Evolutionary conservation across 495 filamentous ascomycete genomes (phyloP), one percentile per base, ranked within the genome.

Genomic region (Baudoinia panamericana): DNA sequence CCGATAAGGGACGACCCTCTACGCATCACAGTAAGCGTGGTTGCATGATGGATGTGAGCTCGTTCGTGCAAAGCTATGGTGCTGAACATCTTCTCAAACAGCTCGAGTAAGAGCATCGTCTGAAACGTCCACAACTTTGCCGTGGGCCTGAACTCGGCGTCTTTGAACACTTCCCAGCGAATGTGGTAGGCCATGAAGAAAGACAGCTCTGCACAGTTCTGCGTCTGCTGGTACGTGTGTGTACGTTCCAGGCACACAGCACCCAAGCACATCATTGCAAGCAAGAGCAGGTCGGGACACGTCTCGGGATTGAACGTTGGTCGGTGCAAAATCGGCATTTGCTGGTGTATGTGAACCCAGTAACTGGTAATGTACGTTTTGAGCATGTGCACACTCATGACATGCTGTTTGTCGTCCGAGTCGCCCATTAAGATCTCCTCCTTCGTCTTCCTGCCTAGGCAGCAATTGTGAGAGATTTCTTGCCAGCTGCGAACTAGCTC

Each of bases 121-220:
- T 97, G 90, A 60, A 96, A 95, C 15, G 93, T 73, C 90, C 90
- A 97, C n/a, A 97, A 67, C 61, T 93, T 90, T 12, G 90, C 90
- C 3, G 90, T 88, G 6, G 90, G 87, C n/a, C 80, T 68, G 60
- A 88, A 93, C 58, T 93, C 85, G 19, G 71, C 69, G 56, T 94
- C 81, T 64, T 81, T 85, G 54, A 96, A 95, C 40, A 88, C 77
- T 54, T 87, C 80, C 80, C 87, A 94, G 21, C 90, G 72, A 9
- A 96, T 61, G 65, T 93, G 84, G 81, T 82, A 88, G 2, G 84
- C 82, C 25, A 95, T 64, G 55, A 94, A 90, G 55, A 80, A 82
- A 28, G 85, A 80, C 20, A 96, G 64, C 40, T 84, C 73, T 2
- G 80, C 75, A 10, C 80, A 82, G 13, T 72, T 71, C 48, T 82